A percentile compares a stretch with the other conserved stretches of the same genome.
Evolutionary conservation across 139 green algal genomes (phyloP).

Genomic region (Zygnema circumcarinatum): DNA sequence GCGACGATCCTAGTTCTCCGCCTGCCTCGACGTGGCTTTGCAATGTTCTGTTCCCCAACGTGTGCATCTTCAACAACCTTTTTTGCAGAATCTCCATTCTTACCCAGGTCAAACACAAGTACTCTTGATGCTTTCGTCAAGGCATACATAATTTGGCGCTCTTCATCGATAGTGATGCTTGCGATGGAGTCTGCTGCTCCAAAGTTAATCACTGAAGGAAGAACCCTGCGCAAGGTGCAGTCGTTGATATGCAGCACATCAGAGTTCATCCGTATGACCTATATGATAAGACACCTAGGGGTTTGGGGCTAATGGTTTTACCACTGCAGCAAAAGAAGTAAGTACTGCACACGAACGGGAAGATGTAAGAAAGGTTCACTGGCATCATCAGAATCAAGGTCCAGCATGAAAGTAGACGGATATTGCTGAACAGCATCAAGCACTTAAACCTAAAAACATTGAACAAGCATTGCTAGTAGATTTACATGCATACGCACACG

Average conservation of each 20-base stretch:
- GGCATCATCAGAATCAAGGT: no score
- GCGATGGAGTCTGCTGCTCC: conserved; percentile 67
- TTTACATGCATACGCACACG: no score
- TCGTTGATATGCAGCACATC: neutral
- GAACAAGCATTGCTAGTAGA: no score
- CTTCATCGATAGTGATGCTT: conserved; percentile 79
- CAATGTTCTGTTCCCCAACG: conserved; percentile 24
- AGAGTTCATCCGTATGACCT: neutral
- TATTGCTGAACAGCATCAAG: no score
- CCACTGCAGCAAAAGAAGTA: neutral
- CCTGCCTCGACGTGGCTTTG: conserved; percentile 36
- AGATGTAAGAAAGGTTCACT: no score
- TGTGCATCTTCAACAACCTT: conserved; percentile 77
- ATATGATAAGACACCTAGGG: neutral
- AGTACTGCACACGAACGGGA: no score
- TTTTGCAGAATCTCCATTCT: conserved; percentile 60
- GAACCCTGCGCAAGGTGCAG: conserved; percentile 25
- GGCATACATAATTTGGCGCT: conserved; percentile 85
- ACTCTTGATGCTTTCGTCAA: conserved; percentile 72
- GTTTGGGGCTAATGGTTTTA: no score
- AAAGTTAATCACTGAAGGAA: conserved; percentile 74
- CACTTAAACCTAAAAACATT: no score
- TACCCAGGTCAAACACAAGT: conserved; percentile 87
- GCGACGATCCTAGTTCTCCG: conserved; percentile 66
- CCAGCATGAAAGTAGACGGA: no score